These are phyloP conservation scores for Hypoxylon sp. DNA, from an alignment of 2,329 filamentous ascomycete species.

Conservation along the genomic window DNA sequence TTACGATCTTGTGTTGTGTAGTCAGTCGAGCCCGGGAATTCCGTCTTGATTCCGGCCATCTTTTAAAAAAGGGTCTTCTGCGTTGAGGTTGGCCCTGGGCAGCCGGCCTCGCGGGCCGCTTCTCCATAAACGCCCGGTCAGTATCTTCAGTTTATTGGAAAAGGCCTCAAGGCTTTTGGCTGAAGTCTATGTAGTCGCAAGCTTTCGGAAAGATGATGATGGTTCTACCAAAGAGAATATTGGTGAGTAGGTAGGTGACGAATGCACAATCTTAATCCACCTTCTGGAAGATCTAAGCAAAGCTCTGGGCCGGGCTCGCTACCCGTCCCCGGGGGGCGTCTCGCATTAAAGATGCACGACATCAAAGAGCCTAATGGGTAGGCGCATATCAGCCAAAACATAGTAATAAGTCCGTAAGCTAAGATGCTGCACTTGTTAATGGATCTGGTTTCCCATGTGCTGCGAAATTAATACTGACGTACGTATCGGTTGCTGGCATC, in stretches of 20 bases:
- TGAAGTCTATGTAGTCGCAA: slow-evolving; percentile 29
- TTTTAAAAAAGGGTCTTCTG: slow-evolving; percentile 6
- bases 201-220: slow-evolving; percentile 20
- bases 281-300: slow-evolving; percentile 11
- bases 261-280: slow-evolving; percentile 8
- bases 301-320: slow-evolving; percentile 24
- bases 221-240: too few species aligned
- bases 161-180: slow-evolving; percentile 32
- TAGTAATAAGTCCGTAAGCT: slow-evolving; percentile 26
- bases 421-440: slow-evolving; percentile 28
- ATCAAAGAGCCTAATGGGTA: slow-evolving; percentile 39
- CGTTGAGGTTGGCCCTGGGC: slow-evolving; percentile 17
- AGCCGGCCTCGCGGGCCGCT: slow-evolving; percentile 30
- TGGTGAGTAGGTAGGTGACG: slow-evolving; percentile 14
- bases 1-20: slow-evolving; percentile 8
- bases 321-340: slow-evolving; percentile 15
- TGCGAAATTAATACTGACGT: slow-evolving; percentile 22
- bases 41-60: slow-evolving; percentile 24
- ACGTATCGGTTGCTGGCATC: slow-evolving; percentile 13
- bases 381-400: slow-evolving; percentile 38
- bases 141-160: slow-evolving; percentile 20
- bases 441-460: slow-evolving; percentile 23
- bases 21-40: slow-evolving; percentile 24
- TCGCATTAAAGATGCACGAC: slow-evolving; percentile 31
- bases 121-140: slow-evolving; percentile 34